Base-by-base conservation (phyloP, 306 rosid genomes). In the Sophora flavescens region DNA sequence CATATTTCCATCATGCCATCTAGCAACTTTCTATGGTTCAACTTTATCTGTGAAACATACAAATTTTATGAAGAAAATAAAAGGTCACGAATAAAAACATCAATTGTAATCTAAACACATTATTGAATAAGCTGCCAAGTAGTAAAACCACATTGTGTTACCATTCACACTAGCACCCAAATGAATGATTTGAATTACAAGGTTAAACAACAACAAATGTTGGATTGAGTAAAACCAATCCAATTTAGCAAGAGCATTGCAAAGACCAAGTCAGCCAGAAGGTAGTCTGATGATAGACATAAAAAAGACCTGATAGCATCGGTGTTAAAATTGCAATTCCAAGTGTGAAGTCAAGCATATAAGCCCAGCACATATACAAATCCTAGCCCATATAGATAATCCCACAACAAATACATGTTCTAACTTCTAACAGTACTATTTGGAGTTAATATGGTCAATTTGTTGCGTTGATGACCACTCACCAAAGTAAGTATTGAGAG, bases 1-100 rank as follows among this genome's bases (percentile, higher is more conserved):
- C 97, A 92, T 69, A 92, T 88, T 81, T 88, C 91, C 86, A 95
- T 86, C 99, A 92, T 92, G 74, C 97, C 97, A 84, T 92, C 97
- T 76, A 95, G 84, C 78, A 92, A 72, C 88, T 84, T 89, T 68
- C 97, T 87, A 54, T 95, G 97, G 74, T 89, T 95, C 90, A 95
- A 83, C 70, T 95, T 95, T 74, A 95, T 87, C 98, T 95, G 96
- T 26, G 15, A 54, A 80, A 66, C 28, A 85, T 65, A 66, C 63
- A 53, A 41, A 15, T 1, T 2, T n/a, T 45, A 76, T 15, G 32
- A 26, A 32, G 12, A n/a, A 51, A 80, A n/a, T n/a, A 79, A 36
- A 79, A 36, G 38, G 74, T 75, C 10, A 51, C 8, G 57, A 8
- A 8, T 4, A 28, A 15, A 18, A 13, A 67, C 3, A 53, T 6